phyloP scores from a whole-genome alignment of 768 basidiomycete species.

The Pleurotus tuber-regium region DNA sequence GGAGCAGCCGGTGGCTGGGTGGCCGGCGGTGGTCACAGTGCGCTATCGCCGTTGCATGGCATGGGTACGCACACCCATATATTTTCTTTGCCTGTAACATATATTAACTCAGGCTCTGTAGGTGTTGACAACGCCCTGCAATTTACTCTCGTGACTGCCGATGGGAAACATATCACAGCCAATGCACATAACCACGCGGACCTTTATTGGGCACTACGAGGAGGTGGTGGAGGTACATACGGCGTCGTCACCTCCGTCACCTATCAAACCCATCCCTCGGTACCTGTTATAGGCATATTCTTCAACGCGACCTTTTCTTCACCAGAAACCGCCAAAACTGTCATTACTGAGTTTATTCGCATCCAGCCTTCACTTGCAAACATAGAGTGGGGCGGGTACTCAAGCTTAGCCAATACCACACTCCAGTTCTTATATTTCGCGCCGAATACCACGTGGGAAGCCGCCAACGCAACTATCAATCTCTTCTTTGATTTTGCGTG shows the following conservation, averaged over 20 bases:
- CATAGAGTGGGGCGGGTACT: constrained; percentile 44
- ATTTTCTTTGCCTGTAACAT: background rate
- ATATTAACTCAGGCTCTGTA: constrained; percentile 13
- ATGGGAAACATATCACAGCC: constrained; percentile 34
- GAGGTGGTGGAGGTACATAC: constrained; percentile 48
- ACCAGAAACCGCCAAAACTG: constrained; percentile 21
- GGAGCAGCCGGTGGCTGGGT: constrained; percentile 50
- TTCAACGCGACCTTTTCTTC: constrained; percentile 31
- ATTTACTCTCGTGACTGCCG: constrained; percentile 41
- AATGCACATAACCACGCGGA: constrained; percentile 40
- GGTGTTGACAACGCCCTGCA: constrained; percentile 48
- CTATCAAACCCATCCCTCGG: constrained; percentile 38
- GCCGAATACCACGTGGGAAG: constrained; percentile 33
- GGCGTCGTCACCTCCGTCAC: constrained; percentile 47
- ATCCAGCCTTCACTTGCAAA: constrained; percentile 35
- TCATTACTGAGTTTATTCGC: constrained; percentile 33
- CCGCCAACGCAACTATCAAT: constrained; percentile 30
- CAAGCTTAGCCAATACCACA: constrained; percentile 14
- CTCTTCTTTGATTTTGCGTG: constrained; percentile 29
- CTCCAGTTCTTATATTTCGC: constrained; percentile 26
- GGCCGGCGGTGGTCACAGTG: constrained; percentile 45
- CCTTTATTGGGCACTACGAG: constrained; percentile 54
- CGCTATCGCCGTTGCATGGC: constrained; percentile 36
- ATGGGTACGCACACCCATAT: constrained; percentile 28
- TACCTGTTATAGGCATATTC: constrained; percentile 28